Evolutionary conservation across 2,329 filamentous ascomycete species (phyloP), one percentile per base, ranked within the genome.

Genomic region (Colletotrichum costaricense): DNA sequence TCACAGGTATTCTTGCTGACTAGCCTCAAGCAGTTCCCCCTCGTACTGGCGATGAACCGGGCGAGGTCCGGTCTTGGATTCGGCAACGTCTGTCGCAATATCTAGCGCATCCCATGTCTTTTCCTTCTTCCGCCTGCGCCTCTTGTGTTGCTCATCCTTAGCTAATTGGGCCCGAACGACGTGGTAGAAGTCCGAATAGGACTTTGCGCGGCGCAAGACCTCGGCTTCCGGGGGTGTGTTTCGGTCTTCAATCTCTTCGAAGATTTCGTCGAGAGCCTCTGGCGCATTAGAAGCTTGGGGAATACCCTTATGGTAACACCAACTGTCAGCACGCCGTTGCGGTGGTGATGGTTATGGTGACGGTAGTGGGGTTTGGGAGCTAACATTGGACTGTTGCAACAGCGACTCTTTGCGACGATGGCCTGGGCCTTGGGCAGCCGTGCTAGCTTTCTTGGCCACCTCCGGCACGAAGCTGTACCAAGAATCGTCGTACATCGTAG

Each of bases 1-100:
- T 77, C 89, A 95, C 92, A 93, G 86, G 81, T 98, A 98, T 80
- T 96, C 92, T 76, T 94, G 92, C 81, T 97, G 94, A 80, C 94
- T 97, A 66, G 94, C 92, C 78, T 95, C 90, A 35, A 97, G 85
- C 79, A 98, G 84, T 76, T 91, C 90, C 59, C 91, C 88, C 77
- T 93, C 91, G 65, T 93, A 87, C 66, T 92, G 89, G 9, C 91
- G 89, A 33, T 92, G 76, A 6, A 80, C 77, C 2, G 75, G 66
- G 1, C 76, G 68, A 8, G 22, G 24, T 3, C 26, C 42, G 2
- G 64, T 4, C 8, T 42, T 30, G 28, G 73, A 76, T 35, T 79
- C 76, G 67, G 80, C 78, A 28, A 75, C 55, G 3, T 72, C 55
- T 7, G 60, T 59, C 16, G 35, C 79, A 9, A 90, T 78, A 24